Evolutionary conservation across 345 rosid genomes (phyloP).

Genomic region (Gossypium longicalyx): DNA sequence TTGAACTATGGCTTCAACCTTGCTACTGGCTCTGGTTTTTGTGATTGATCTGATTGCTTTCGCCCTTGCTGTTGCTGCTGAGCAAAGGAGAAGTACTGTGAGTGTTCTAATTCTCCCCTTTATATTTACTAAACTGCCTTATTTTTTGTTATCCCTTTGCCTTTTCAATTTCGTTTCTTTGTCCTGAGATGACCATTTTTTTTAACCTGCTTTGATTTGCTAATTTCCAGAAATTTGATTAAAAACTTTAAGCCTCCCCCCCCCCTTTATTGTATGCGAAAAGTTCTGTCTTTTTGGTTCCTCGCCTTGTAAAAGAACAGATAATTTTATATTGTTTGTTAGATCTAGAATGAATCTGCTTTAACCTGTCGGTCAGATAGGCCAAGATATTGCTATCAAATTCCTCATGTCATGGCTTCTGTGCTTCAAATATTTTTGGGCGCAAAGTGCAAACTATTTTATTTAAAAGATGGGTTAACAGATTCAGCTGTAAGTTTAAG

Average conservation of each 20-base stretch:
- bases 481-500: neutral
- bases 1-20: slow-evolving; percentile 57
- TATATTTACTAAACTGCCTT: neutral
- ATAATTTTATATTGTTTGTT: slow-evolving; percentile 18
- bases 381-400: neutral
- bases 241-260: neutral
- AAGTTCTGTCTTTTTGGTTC: neutral
- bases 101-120: slow-evolving; percentile 25
- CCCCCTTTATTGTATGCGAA: neutral
- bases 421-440: neutral
- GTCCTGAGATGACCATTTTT: neutral
- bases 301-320: neutral
- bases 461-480: neutral
- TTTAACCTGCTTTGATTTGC: neutral
- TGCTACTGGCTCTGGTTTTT: slow-evolving; percentile 59
- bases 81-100: slow-evolving; percentile 81
- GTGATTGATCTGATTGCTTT: slow-evolving; percentile 76
- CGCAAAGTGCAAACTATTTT: slow-evolving; percentile 1
- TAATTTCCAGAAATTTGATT: slow-evolving; percentile 5
- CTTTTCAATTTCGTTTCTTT: neutral
- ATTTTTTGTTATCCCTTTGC: neutral
- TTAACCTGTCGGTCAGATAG: neutral
- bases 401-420: neutral
- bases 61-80: slow-evolving; percentile 95
- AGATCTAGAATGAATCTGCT: slow-evolving; percentile 26